These are phyloP conservation scores for Cercospora canescens DNA, from an alignment of 2,329 filamentous ascomycete genomes.

Conservation along the genomic window DNA sequence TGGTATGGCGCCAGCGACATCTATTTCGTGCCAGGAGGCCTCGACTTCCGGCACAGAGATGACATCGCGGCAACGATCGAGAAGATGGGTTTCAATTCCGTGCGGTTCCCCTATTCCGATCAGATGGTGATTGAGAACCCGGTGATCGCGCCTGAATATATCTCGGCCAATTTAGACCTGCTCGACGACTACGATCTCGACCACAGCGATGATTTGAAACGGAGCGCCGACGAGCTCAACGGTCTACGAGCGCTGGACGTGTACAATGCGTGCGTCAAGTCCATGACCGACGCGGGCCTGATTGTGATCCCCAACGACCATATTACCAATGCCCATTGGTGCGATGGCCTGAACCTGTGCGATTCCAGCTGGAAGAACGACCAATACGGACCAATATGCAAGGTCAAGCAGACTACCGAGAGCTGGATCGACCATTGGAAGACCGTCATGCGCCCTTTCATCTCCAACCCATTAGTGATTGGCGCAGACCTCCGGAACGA, in stretches of 20 bases:
- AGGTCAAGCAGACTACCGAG: conserved; percentile 63
- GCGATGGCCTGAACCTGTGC: conserved; percentile 67
- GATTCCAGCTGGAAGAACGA: conserved; percentile 68
- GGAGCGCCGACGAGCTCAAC: conserved; percentile 12
- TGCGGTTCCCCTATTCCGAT: conserved; percentile 68
- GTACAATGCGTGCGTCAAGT: conserved; percentile 57
- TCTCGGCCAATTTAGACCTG: conserved; percentile 63
- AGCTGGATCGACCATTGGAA: conserved; percentile 68
- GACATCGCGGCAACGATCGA: conserved; percentile 62
- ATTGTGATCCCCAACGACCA: conserved; percentile 70
- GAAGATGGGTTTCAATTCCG: conserved; percentile 67
- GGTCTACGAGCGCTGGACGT: conserved; percentile 61
- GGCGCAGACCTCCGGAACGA: conserved; percentile 69
- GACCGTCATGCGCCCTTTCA: conserved; percentile 60
- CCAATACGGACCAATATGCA: conserved; percentile 61
- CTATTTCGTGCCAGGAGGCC: conserved; percentile 63
- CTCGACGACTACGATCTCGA: conserved; percentile 33
- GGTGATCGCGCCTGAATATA: conserved; percentile 50
- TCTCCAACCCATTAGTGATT: conserved; percentile 62
- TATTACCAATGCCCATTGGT: conserved; percentile 69
- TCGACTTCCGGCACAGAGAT: conserved; percentile 63
- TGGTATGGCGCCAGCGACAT: conserved; percentile 72
- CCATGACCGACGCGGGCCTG: conserved; percentile 62
- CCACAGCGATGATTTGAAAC: conserved; percentile 7
- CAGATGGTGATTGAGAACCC: conserved; percentile 66